Conservation (phyloP, 305 asterid genomes). For the Andrographis paniculata region DNA sequence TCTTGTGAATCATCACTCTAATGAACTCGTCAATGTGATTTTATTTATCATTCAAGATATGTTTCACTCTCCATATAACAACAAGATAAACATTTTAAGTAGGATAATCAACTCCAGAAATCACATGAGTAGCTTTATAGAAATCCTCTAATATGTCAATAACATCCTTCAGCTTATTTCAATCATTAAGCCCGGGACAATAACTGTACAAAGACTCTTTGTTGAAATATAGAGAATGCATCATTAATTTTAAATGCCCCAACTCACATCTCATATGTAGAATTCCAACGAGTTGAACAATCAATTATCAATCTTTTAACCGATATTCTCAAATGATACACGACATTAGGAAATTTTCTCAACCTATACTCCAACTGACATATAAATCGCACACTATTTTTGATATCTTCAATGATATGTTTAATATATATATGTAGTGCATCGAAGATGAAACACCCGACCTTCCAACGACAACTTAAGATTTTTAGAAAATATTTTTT, state of each 20-base stretch:
- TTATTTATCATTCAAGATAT: slow-evolving; percentile 7
- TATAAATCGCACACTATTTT: slow-evolving; percentile 2
- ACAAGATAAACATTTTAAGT: slow-evolving; percentile 16
- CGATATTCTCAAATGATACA: background rate
- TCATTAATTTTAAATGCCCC: slow-evolving; percentile 11
- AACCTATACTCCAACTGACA: slow-evolving; percentile 11
- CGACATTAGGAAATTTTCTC: slow-evolving; percentile 5
- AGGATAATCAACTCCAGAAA: slow-evolving; percentile 6
- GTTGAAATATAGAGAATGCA: slow-evolving; percentile 13
- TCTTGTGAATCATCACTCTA: too few relatives aligned
- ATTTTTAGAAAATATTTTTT: background rate
- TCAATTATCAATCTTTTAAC: background rate
- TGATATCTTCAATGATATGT: background rate
- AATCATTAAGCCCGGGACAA: slow-evolving; percentile 15
- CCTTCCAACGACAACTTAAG: slow-evolving; percentile 7
- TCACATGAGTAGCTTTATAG: slow-evolving; percentile 14
- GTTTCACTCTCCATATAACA: slow-evolving; percentile 11
- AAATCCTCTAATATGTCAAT: background rate
- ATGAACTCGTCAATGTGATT: too few relatives aligned
- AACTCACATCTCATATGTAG: slow-evolving; percentile 18
- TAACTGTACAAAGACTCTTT: background rate
- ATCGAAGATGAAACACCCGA: slow-evolving; percentile 5
- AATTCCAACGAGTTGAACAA: slow-evolving; percentile 16
- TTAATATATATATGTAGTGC: background rate
- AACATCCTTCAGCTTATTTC: slow-evolving; percentile 6